phyloP scores from a whole-genome alignment of 768 basidiomycete species.

The Gymnopilus dilepis region DNA sequence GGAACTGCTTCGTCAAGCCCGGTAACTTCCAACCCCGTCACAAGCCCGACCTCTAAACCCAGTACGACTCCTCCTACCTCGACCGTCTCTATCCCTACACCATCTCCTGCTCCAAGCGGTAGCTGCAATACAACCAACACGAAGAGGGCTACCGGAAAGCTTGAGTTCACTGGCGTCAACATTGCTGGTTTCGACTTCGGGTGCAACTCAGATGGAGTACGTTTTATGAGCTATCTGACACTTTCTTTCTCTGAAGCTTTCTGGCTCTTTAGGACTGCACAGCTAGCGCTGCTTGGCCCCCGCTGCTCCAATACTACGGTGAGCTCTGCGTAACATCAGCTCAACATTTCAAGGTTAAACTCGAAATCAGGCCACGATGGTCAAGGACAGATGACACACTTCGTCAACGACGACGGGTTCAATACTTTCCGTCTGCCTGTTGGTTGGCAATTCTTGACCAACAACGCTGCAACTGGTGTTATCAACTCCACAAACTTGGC shows the following conservation, averaged over 20 bases:
- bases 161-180: conserved; percentile 53
- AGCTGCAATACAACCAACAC: conserved; percentile 42
- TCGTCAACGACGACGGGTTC: conserved; percentile 57
- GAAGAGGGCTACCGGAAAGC: conserved; percentile 37
- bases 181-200: conserved; percentile 64
- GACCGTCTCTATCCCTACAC: conserved; percentile 8
- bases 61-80: conserved; percentile 1
- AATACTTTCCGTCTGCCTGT: conserved; percentile 65
- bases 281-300: conserved; percentile 47
- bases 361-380: conserved; percentile 42
- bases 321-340: conserved; percentile 38
- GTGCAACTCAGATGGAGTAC: conserved; percentile 46
- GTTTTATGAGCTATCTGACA: neutral
- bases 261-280: conserved; percentile 34
- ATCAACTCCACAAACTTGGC: conserved; percentile 49
- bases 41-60: conserved; percentile 9
- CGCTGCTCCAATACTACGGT: conserved; percentile 52
- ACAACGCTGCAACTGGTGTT: conserved; percentile 42
- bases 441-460: conserved; percentile 60
- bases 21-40: neutral
- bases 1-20: conserved; percentile 16
- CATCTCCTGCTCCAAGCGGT: conserved; percentile 14
- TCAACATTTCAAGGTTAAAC: conserved; percentile 8
- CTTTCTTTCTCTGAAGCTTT: neutral
- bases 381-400: conserved; percentile 64